A percentile compares a stretch with the other conserved stretches of the same genome.
phyloP scores from a whole-genome alignment of 345 rosid species.

The Lepidium sativum region DNA sequence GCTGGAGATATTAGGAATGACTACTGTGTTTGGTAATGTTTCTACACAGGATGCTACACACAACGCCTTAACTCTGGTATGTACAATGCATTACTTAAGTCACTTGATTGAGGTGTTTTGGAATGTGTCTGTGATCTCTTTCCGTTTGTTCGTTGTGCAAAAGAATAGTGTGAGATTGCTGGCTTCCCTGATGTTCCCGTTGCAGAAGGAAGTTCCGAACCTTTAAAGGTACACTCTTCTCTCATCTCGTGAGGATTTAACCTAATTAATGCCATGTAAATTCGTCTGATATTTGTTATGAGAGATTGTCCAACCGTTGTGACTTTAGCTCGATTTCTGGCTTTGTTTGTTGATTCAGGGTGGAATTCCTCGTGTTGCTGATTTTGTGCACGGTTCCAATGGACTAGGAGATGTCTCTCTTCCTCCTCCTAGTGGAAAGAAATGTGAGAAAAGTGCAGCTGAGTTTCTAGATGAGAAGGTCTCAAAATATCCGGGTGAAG shows the following conservation, averaged over 20 bases:
- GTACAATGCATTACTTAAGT: neutral
- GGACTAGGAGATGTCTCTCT: slow-evolving; percentile 65
- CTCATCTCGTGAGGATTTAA: neutral
- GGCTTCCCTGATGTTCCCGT: slow-evolving; percentile 78
- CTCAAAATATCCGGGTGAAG: slow-evolving; percentile 76
- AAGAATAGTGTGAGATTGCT: slow-evolving; percentile 96
- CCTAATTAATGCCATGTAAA: neutral
- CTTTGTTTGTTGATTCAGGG: slow-evolving; percentile 38
- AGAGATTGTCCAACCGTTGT: neutral
- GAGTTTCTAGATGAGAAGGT: slow-evolving; percentile 73
- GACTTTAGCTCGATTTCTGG: neutral
- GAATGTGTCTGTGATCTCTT: slow-evolving; percentile 45
- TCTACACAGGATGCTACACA: slow-evolving; percentile 60
- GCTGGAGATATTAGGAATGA: slow-evolving; percentile 72
- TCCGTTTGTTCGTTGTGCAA: slow-evolving; percentile 36
- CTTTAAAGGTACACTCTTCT: slow-evolving; percentile 57
- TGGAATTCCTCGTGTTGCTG: slow-evolving; percentile 65
- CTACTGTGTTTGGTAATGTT: slow-evolving; percentile 86
- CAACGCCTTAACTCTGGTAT: slow-evolving; percentile 83
- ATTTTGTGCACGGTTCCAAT: slow-evolving; percentile 74
- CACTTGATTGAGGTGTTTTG: neutral
- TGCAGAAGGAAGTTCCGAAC: slow-evolving; percentile 73
- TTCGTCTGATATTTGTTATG: neutral
- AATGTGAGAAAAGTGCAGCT: slow-evolving; percentile 63
- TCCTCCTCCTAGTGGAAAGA: slow-evolving; percentile 49